phyloP scores from a whole-genome alignment of 1,284 basidiomycete species.

The Sutorius eximius region DNA sequence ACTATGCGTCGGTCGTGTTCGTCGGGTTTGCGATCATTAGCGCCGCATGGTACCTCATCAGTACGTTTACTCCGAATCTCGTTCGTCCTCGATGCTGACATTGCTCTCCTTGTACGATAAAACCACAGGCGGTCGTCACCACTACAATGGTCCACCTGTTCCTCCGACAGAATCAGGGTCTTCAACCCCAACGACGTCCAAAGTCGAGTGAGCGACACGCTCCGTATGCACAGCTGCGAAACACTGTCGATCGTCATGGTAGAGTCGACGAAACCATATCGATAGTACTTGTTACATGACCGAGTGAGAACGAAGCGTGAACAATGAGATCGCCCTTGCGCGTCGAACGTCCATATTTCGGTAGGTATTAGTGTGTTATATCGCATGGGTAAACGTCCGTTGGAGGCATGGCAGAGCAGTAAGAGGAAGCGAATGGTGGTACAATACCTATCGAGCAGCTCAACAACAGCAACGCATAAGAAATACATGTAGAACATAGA shows the following conservation, averaged over 20 bases:
- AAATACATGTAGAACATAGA: not conserved
- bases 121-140: constrained; percentile 37
- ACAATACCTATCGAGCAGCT: constrained; percentile 11
- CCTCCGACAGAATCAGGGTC: constrained; percentile 9
- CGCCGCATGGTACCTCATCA: constrained; percentile 56
- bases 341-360: not conserved
- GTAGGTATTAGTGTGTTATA: constrained; percentile 16
- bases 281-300: not conserved
- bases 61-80: constrained; percentile 32
- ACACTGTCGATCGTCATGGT: too few relatives aligned
- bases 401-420: not conserved
- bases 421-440: not conserved
- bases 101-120: too few relatives aligned
- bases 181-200: not conserved
- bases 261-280: not conserved
- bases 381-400: not conserved
- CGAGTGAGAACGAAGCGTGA: not conserved
- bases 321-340: not conserved
- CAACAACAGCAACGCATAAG: not conserved
- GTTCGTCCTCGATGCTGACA: not conserved
- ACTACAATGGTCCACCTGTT: constrained; percentile 43
- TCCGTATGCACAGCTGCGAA: not conserved
- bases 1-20: constrained; percentile 63
- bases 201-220: constrained; percentile 12
- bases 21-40: constrained; percentile 56